These are phyloP conservation scores for Penicillium sp. DNA, from an alignment of 2,329 filamentous ascomycete genomes.

Conservation along the genomic window DNA sequence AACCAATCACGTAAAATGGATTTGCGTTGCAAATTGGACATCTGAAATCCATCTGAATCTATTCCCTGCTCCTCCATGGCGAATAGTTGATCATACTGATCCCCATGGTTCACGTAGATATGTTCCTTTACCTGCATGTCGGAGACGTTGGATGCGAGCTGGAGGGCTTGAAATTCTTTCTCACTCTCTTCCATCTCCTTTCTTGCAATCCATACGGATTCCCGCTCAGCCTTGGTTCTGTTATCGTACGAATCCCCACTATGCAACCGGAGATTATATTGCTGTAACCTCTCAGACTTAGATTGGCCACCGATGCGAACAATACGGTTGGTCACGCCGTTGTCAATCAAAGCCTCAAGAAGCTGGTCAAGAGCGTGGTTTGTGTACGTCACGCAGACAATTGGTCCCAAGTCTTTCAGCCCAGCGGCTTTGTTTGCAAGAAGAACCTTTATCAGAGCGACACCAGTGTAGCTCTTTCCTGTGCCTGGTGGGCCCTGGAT, in stretches of 20 bases:
- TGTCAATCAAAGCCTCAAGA: constrained; percentile 53
- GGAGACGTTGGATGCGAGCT: constrained; percentile 5
- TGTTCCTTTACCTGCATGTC: not conserved
- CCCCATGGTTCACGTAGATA: not conserved
- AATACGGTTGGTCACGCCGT: constrained; percentile 38
- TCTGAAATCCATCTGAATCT: too few species aligned
- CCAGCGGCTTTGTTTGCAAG: constrained; percentile 23
- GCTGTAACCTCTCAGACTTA: constrained; percentile 49
- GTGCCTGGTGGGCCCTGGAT: constrained; percentile 30
- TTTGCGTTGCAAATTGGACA: too few species aligned
- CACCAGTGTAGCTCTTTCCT: constrained; percentile 26
- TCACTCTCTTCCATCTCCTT: too few species aligned
- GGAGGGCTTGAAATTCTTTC: constrained; percentile 9
- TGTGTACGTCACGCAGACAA: constrained; percentile 47
- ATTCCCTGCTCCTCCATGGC: not conserved
- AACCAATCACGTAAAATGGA: too few species aligned
- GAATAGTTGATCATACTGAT: constrained; percentile 1
- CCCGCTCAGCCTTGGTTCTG: too few species aligned
- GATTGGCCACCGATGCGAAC: constrained; percentile 58
- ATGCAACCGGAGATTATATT: constrained; percentile 52
- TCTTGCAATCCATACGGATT: too few species aligned
- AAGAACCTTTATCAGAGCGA: constrained; percentile 27
- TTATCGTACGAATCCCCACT: too few species aligned
- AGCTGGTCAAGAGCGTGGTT: constrained; percentile 55
- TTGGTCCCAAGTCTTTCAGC: constrained; percentile 38